These are phyloP conservation scores for Canavalia gladiata DNA, from an alignment of 306 rosid species.

Conservation along the genomic window DNA sequence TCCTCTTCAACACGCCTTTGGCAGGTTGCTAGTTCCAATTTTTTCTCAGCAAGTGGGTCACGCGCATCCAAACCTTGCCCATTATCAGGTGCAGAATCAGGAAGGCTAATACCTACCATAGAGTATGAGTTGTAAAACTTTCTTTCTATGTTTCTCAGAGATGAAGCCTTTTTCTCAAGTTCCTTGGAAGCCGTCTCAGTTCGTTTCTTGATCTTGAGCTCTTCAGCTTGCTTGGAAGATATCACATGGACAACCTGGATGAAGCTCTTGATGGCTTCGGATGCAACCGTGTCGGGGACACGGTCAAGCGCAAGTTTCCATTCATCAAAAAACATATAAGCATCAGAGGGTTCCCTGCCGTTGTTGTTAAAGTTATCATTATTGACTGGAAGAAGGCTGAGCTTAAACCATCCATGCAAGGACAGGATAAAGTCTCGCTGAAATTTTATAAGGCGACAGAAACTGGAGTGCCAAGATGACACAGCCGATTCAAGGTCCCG, in stretches of 20 bases:
- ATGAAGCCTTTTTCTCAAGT: slow-evolving; percentile 88
- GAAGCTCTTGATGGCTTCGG: slow-evolving; percentile 96
- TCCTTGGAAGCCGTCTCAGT: slow-evolving; percentile 88
- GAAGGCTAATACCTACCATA: slow-evolving; percentile 96
- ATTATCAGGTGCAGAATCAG: slow-evolving; percentile 71
- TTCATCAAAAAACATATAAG: slow-evolving; percentile 76
- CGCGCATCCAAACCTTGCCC: slow-evolving; percentile 84
- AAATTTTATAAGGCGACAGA: slow-evolving; percentile 83
- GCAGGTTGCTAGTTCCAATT: slow-evolving; percentile 76
- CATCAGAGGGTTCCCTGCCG: slow-evolving; percentile 70
- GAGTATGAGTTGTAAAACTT: slow-evolving; percentile 93
- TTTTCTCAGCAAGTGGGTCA: slow-evolving; percentile 94
- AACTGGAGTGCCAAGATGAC: slow-evolving; percentile 92
- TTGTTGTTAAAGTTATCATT: slow-evolving; percentile 59
- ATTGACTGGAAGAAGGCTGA: slow-evolving; percentile 74
- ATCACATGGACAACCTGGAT: slow-evolving; percentile 87
- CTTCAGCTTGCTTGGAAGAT: slow-evolving; percentile 77
- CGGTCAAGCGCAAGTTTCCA: slow-evolving; percentile 99
- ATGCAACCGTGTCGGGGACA: slow-evolving; percentile 96
- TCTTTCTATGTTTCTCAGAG: slow-evolving; percentile 81
- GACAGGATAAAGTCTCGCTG: slow-evolving; percentile 83
- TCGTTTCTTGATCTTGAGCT: slow-evolving; percentile 81
- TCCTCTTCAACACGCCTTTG: slow-evolving; percentile 97
- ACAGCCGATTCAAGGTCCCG: slow-evolving; percentile 93
- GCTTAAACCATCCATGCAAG: slow-evolving; percentile 92